Percentiles rank a stretch among this genome's conserved stretches.
These are phyloP conservation scores for Cafeteria roenbergensis DNA, from an alignment of 108 stramenopile species.

Conservation along the genomic window DNA sequence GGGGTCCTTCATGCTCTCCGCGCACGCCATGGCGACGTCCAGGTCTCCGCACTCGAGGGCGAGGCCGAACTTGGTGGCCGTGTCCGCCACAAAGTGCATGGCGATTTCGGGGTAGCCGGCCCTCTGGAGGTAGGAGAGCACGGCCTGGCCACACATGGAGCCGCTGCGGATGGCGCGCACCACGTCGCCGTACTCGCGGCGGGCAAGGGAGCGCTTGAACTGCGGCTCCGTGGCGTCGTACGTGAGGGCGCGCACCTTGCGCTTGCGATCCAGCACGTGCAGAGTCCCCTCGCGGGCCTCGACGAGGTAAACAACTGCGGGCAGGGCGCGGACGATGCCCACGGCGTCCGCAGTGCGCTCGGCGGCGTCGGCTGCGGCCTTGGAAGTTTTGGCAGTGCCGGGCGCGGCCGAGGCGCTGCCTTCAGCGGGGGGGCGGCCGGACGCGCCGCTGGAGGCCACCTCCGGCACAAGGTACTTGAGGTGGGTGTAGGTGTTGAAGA, in stretches of 20 bases:
- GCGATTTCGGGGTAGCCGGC: slow-evolving; percentile 98
- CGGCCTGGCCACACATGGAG: slow-evolving; percentile 82
- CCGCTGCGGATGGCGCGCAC: slow-evolving; percentile 89
- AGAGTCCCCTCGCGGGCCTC: slow-evolving; percentile 70
- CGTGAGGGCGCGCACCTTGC: slow-evolving; percentile 64
- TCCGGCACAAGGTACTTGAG: slow-evolving; percentile 89
- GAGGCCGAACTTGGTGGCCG: slow-evolving; percentile 77
- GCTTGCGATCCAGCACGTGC: slow-evolving; percentile 83
- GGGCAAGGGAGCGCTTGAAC: slow-evolving; percentile 65
- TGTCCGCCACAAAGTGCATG: slow-evolving; percentile 91
- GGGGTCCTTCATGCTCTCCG: slow-evolving; percentile 64
- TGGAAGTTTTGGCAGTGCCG: no score
- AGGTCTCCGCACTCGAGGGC: slow-evolving; percentile 96
- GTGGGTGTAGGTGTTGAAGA: slow-evolving; percentile 92
- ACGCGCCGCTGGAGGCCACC: no score
- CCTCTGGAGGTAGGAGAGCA: slow-evolving; percentile 84
- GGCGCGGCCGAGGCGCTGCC: no score
- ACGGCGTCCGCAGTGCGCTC: no score
- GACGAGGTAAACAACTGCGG: slow-evolving; percentile 79
- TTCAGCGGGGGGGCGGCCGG: no score
- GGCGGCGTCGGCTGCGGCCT: no score
- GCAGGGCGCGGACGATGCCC: slow-evolving; percentile 89
- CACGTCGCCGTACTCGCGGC: slow-evolving; percentile 70
- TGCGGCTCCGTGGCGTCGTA: slow-evolving; percentile 91
- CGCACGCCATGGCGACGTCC: slow-evolving; percentile 89